Conservation (phyloP, 2,329 filamentous ascomycete genomes). For the Botryotinia calthae region DNA sequence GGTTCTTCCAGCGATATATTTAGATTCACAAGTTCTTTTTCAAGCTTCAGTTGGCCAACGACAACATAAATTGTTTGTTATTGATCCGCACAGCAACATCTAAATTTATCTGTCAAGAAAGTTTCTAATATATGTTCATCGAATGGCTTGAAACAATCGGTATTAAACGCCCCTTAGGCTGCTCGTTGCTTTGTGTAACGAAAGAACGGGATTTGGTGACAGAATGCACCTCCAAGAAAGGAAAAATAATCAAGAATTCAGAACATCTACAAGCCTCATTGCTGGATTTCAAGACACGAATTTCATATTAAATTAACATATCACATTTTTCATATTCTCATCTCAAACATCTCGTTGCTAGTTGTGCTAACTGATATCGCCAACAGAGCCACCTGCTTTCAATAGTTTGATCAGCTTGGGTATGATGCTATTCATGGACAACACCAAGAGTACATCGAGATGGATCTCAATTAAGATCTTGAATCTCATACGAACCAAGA, state of each 20-base stretch:
- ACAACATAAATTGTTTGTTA: not conserved
- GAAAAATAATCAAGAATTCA: not conserved
- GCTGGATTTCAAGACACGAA: not conserved
- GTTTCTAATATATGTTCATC: not conserved
- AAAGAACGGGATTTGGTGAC: not conserved
- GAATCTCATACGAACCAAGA: not conserved
- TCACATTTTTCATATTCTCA: constrained; percentile 1
- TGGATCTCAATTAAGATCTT: not conserved
- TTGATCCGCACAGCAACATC: not conserved
- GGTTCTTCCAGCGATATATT: not conserved
- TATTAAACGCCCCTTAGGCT: not conserved
- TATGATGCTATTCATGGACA: not conserved
- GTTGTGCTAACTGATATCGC: not conserved
- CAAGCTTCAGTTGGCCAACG: not conserved
- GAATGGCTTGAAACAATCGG: not conserved
- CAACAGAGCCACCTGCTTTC: constrained; percentile 4
- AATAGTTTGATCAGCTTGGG: constrained; percentile 11
- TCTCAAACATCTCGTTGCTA: not conserved
- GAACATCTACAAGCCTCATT: constrained; percentile 3
- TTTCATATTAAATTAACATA: not conserved
- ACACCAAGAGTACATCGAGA: not conserved
- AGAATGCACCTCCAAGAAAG: not conserved
- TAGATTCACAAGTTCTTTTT: not conserved
- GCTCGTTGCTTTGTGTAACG: not conserved
- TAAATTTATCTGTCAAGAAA: not conserved